Percentiles rank a stretch among this genome's conserved stretches.
phyloP scores from a whole-genome alignment of 495 filamentous ascomycete genomes.

The Tuber magnatum region DNA sequence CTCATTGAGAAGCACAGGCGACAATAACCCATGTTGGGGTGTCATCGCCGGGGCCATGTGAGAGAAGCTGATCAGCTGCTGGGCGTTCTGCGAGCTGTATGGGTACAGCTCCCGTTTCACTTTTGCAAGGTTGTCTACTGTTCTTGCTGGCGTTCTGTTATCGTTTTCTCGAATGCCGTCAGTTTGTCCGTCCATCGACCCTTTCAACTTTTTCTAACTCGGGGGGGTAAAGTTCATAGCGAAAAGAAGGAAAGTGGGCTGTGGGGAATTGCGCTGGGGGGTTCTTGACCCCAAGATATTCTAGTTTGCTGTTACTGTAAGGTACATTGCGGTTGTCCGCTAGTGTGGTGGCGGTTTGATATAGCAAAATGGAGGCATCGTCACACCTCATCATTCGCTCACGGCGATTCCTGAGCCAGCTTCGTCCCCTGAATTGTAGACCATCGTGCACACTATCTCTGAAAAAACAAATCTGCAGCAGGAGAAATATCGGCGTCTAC shows the following conservation, averaged over 20 bases:
- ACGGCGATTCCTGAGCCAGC: not conserved
- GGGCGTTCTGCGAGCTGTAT: not conserved
- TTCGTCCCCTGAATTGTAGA: too few species aligned
- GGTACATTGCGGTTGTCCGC: not conserved
- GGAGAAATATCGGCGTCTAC: not conserved
- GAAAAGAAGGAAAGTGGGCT: not conserved
- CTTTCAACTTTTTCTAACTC: not conserved
- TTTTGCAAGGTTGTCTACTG: not conserved
- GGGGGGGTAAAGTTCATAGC: not conserved
- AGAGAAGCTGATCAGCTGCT: not conserved
- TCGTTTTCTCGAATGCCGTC: not conserved
- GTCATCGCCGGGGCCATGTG: not conserved
- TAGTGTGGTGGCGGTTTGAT: not conserved
- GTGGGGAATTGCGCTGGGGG: not conserved
- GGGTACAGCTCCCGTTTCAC: not conserved
- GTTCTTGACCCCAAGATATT: too few species aligned
- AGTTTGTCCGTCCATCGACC: not conserved
- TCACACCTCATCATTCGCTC: not conserved
- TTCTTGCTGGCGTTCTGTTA: not conserved
- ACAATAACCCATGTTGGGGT: not conserved
- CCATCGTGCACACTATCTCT: too few species aligned
- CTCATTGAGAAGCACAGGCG: not conserved
- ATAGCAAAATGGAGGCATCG: not conserved
- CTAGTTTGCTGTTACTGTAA: not conserved
- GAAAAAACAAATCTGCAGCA: too few species aligned